A percentile compares a stretch with the other conserved stretches of the same genome.
Conservation (phyloP, 768 basidiomycete species). For the Amanita pseudoporphyria region DNA sequence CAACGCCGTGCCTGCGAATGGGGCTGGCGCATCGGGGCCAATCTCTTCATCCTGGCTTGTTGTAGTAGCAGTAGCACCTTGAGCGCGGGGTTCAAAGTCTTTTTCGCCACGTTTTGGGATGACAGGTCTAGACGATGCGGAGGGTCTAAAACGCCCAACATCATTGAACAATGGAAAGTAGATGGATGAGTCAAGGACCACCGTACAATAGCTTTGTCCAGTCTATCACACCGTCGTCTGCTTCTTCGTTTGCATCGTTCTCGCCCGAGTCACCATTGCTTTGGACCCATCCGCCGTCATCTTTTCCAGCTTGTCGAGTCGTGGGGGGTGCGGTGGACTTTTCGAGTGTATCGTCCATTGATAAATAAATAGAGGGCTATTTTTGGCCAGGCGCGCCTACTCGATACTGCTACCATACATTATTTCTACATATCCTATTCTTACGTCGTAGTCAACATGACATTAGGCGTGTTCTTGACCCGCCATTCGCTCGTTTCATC, state of each 20-base stretch:
- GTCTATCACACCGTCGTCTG: slow-evolving; percentile 68
- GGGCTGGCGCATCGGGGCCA: background rate
- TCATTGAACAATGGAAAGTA: too few species aligned
- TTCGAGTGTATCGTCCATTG: slow-evolving; percentile 8
- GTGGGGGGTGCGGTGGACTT: slow-evolving; percentile 12
- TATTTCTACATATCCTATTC: too few species aligned
- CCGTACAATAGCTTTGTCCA: slow-evolving; percentile 70
- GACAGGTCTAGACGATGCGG: slow-evolving; percentile 30
- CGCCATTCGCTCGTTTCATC: too few species aligned
- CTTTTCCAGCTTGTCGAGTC: slow-evolving; percentile 4
- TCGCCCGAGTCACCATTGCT: slow-evolving; percentile 22
- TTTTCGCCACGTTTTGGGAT: slow-evolving; percentile 98
- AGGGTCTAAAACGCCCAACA: slow-evolving; percentile 1
- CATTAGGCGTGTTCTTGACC: too few species aligned
- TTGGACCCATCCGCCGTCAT: background rate
- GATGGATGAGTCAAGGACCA: background rate
- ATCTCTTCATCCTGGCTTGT: background rate
- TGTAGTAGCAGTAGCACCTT: background rate
- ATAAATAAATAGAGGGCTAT: too few species aligned
- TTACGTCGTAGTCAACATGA: too few species aligned
- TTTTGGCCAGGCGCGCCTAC: too few species aligned
- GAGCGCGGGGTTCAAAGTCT: slow-evolving; percentile 74
- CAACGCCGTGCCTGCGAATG: slow-evolving; percentile 48
- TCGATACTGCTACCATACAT: too few species aligned
- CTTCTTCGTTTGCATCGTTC: slow-evolving; percentile 47